Evolutionary conservation across 2,329 filamentous ascomycete species (phyloP), one percentile per base, ranked within the genome.

Genomic region (Pseudophaeomoniella oleicola): DNA sequence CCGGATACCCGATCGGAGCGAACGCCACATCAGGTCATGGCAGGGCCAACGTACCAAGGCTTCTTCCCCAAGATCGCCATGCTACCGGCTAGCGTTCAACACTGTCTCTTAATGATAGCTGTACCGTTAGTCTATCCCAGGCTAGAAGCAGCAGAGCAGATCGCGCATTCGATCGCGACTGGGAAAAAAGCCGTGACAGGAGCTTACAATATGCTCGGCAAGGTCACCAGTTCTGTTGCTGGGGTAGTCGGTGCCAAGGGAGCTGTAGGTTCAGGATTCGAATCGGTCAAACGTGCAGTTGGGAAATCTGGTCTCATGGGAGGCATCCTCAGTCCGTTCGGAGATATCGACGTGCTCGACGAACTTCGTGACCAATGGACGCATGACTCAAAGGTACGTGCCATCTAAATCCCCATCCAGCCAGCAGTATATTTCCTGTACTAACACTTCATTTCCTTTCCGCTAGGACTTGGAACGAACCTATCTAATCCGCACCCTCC

Each of bases 301-400:
- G 90, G 90, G 34, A 98, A 98, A 59, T 81, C 78, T 1, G 90
- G 90, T 2, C 66, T 98, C 36, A 96, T 98, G 88, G 88, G 88
- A 43, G 82, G 85, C 39, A 86, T 96, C 29, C 67, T 98, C 34
- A 94, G 86, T 62, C 87, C 92, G 22, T 98, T 98, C 56, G 90
- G 90, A 37, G 90, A 96, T 46, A 79, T 98, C 42, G 90, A 94
- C 51, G 75, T 96, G 35, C 76, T 90, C 37, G 90, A 98, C 60
- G 90, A 96, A 53, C 64, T 96, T 40, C 79, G 88, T 53, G 90
- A 98, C 56, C 80, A 93, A 67, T 98, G 90, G 90, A 98, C 90
- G 15, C 90, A 98, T 52, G 88, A 96, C 36, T 87, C 81, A 36
- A 98, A 96, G 66, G 74, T 76, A 57, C 27, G 14, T n/a, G 29